Evolutionary conservation across 371 early-diverging fungal genomes (phyloP).

Genomic region (Syncephalastrum racemosum): DNA sequence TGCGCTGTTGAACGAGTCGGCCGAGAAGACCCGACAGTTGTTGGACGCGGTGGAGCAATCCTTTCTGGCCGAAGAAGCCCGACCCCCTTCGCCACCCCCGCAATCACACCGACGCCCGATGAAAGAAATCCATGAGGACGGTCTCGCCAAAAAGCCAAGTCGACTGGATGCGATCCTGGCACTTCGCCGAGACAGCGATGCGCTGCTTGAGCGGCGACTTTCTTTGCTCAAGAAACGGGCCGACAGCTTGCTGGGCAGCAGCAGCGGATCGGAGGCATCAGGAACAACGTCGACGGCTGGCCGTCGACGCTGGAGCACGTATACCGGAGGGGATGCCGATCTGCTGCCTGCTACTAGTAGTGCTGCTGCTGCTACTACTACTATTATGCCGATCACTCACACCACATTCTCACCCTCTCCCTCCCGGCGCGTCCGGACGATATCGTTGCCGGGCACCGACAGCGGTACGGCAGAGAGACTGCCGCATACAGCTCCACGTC

Average conservation of each 20-base stretch:
- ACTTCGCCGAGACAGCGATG: constrained; percentile 16
- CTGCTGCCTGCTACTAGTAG: too few relatives aligned
- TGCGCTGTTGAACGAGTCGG: constrained; percentile 3
- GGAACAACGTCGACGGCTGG: not conserved
- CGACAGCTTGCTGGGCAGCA: not conserved
- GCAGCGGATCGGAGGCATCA: not conserved
- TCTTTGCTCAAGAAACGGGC: constrained; percentile 15
- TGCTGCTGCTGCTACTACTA: too few relatives aligned
- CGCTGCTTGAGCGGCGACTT: constrained; percentile 14
- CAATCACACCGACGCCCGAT: not conserved
- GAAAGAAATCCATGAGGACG: not conserved
- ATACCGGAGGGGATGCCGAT: not conserved
- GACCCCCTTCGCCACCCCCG: not conserved
- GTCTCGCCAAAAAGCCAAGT: constrained; percentile 8
- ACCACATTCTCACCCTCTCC: not conserved
- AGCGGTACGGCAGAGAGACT: too few relatives aligned
- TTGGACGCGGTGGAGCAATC: constrained; percentile 14
- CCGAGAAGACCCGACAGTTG: constrained; percentile 13
- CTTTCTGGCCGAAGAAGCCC: constrained; percentile 2
- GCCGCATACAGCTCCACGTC: too few relatives aligned
- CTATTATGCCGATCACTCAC: not conserved
- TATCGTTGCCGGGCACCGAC: too few relatives aligned
- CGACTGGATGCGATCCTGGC: constrained; percentile 16
- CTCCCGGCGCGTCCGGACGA: too few relatives aligned
- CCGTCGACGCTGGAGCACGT: constrained; percentile 10